Conservation (phyloP, 2,329 filamentous ascomycete genomes). For the Fusarium hainanense region DNA sequence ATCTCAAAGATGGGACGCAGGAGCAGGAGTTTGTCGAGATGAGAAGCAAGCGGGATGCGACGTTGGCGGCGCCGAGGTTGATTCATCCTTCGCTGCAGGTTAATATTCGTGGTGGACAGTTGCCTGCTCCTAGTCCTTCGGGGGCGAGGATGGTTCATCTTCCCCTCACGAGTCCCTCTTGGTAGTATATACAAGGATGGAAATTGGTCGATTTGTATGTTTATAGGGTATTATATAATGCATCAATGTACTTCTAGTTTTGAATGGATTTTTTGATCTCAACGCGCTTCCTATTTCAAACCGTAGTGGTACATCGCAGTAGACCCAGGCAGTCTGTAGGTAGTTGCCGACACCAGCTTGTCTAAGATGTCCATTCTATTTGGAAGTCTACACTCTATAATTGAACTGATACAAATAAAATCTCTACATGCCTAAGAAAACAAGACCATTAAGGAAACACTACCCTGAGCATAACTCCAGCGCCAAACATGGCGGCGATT, state of each 20-base stretch:
- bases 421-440: too few species aligned
- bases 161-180: constrained; percentile 41
- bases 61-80: constrained; percentile 57
- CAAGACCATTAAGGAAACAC: background rate
- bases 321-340: too few species aligned
- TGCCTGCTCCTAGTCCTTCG: constrained; percentile 51
- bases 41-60: constrained; percentile 57
- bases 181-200: background rate
- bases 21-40: constrained; percentile 59
- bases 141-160: constrained; percentile 52
- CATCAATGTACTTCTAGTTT: too few species aligned
- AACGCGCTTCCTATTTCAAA: background rate
- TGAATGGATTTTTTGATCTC: fast-evolving
- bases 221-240: background rate
- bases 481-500: constrained; percentile 11
- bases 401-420: fast-evolving
- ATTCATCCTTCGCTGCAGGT: constrained; percentile 64
- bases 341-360: fast-evolving
- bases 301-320: too few species aligned
- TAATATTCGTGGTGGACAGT: constrained; percentile 61
- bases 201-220: background rate
- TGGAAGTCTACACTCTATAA: background rate
- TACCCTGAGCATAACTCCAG: background rate
- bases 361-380: background rate
- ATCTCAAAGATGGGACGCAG: constrained; percentile 56